Base-by-base conservation (phyloP, 306 rosid species). In the Cucurbita moschata region DNA sequence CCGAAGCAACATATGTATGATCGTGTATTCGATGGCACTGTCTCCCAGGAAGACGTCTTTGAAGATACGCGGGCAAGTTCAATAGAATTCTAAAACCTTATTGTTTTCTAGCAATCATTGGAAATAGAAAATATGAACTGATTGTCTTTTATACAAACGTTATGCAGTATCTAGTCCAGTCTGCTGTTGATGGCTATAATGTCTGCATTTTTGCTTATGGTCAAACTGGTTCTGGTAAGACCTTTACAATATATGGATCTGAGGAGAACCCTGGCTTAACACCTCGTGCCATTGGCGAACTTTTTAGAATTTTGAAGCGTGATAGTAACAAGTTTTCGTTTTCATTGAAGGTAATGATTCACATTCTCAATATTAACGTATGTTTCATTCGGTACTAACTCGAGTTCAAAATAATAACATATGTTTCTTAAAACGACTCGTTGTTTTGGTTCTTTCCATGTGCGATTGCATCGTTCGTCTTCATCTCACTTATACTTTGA, bases 151-250 rank as follows among this genome's bases (percentile, higher is more conserved):
- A 74, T 62, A 9, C 71, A 37, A 49, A 79, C 43, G 0, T 64
- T 18, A 76, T 92, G 84, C 92, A 92, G 97, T 92, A 89, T 82
- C 78, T 92, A 69, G 97, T 92, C 77, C 97, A 92, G 79, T 92
- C 97, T 63, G 90, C 97, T 0, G 90, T 92, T 4, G 96, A 92
- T 56, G 97, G 97, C 14, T 92, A 78, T 85, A 92, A 92, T 71
- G 96, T 92, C 11, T 92, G 96, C 82, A 87, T 92, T 77, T 92
- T 92, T 88, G 97, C 97, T 5, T 92, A 92, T 58, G 97, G 97
- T 73, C 97, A 92, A 85, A 92, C 97, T 16, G 97, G 97, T 57
- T 92, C 97, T 7, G 97, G 97, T 58, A 92, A 92, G 85, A 92
- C 97, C 7, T 92, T 83, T 77, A 92, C 97, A 23, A 88, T 92